Percentiles rank a stretch among this genome's conserved stretches.
Evolutionary conservation across 2,329 filamentous ascomycete genomes (phyloP).

Genomic region (Aspergillus pseudotamarii): DNA sequence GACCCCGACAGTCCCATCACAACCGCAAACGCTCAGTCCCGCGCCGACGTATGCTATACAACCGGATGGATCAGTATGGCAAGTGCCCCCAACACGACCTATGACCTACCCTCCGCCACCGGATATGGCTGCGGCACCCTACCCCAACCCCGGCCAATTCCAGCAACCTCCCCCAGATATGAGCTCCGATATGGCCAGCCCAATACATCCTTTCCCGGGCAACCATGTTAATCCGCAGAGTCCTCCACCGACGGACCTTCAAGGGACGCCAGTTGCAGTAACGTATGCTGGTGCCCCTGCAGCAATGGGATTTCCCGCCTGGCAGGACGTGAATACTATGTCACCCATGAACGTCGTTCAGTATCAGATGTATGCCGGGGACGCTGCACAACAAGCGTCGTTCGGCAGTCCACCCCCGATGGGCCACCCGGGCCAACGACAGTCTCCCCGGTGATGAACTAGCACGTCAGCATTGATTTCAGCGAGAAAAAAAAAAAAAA

Average conservation of each 20-base stretch:
- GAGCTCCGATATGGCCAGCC: slow-evolving; percentile 42
- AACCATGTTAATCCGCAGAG: slow-evolving; percentile 27
- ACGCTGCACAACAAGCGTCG: slow-evolving; percentile 30
- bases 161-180: slow-evolving; percentile 34
- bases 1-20: slow-evolving; percentile 34
- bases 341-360: slow-evolving; percentile 34
- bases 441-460: slow-evolving; percentile 26
- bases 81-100: slow-evolving; percentile 33
- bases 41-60: slow-evolving; percentile 36
- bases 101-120: slow-evolving; percentile 39
- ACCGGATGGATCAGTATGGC: slow-evolving; percentile 41
- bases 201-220: slow-evolving; percentile 30
- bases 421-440: slow-evolving; percentile 34
- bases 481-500: not conserved
- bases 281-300: slow-evolving; percentile 32
- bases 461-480: slow-evolving; percentile 1
- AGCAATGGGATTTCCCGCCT: slow-evolving; percentile 34
- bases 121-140: slow-evolving; percentile 28
- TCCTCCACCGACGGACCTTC: slow-evolving; percentile 30
- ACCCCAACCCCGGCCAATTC: slow-evolving; percentile 32
- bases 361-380: slow-evolving; percentile 37
- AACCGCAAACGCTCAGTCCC: slow-evolving; percentile 34
- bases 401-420: slow-evolving; percentile 32
- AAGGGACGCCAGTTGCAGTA: slow-evolving; percentile 30
- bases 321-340: slow-evolving; percentile 35